Evolutionary conservation across 2,329 filamentous ascomycete genomes (phyloP), one percentile per base, ranked within the genome.

Genomic region (Dothidotthia symphoricarpi): DNA sequence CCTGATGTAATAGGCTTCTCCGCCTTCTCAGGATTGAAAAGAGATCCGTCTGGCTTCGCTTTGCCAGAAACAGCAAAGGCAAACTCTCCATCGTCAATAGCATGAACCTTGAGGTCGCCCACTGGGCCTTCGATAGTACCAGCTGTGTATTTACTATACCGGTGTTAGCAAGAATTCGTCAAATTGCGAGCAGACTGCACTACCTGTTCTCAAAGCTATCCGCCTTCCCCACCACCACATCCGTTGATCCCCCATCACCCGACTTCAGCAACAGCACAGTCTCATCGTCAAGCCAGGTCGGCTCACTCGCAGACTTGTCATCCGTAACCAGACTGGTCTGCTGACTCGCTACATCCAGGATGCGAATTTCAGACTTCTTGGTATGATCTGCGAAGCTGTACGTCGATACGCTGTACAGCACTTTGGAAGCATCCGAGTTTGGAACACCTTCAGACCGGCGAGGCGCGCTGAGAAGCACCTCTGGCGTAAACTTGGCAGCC

Each of bases 301-400:
- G 80, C 60, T 91, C 86, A 39, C 77, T 81, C 34, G 82, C 81
- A 39, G 75, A 74, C 16, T 75, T 60, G 46, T 86, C 80, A 35
- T 84, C 77, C 31, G 80, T 83, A 9, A 95, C 71, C 10, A 82
- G 66, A 3, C 74, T 78, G 3, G 83, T 83, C 34, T 83, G 75
- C 24, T 84, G 83, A 6, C 77, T 80, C 30, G 76, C 70, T 41
- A 89, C 74, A 51, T 91, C 81, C 27, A 95, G 70, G 16, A 91
- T 66, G 13, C 83, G 79, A 51, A 85, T 82, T 69, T 89, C 83
- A 43, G 73, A 75, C 4, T 75, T 78, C 60, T 83, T 85, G 31
- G 75, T 74, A 61, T 94, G 88, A 0, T 79, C 75, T 26, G 85
- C 75, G 65, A 95, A 95, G 4, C 82, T 90, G 66, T 95, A 95